Conservation (phyloP, 768 basidiomycete genomes). For the Heimioporus sp. region DNA sequence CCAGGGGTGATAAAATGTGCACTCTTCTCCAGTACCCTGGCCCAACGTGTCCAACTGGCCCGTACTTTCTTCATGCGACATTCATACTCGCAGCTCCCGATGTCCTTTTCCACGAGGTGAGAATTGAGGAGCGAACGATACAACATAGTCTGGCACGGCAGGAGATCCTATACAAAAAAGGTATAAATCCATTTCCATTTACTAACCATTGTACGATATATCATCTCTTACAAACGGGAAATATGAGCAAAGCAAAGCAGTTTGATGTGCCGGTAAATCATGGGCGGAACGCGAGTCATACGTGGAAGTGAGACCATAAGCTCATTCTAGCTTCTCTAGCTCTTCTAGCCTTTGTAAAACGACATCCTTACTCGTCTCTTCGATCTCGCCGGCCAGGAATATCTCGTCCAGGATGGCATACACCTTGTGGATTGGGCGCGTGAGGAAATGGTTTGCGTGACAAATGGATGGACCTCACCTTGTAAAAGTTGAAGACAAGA, state of each 20-base stretch:
- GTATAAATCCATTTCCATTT: background rate
- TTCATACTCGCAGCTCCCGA: background rate
- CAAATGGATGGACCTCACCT: slow-evolving; percentile 43
- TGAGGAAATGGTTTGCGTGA: slow-evolving; percentile 5
- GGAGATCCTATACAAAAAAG: background rate
- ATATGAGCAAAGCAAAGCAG: slow-evolving; percentile 10
- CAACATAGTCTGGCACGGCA: background rate
- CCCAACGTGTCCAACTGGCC: too few relatives aligned
- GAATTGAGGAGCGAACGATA: too few relatives aligned
- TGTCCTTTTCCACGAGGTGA: too few relatives aligned
- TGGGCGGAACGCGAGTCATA: slow-evolving; percentile 3
- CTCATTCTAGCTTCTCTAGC: slow-evolving; percentile 87
- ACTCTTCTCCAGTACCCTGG: background rate
- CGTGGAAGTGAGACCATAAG: slow-evolving; percentile 1
- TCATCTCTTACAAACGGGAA: slow-evolving; percentile 6
- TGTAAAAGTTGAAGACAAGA: slow-evolving; percentile 99
- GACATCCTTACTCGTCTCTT: slow-evolving; percentile 97
- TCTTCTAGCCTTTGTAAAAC: slow-evolving; percentile 88
- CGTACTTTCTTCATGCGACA: background rate
- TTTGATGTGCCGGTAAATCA: slow-evolving; percentile 5
- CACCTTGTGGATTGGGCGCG: slow-evolving; percentile 49
- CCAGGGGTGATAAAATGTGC: background rate
- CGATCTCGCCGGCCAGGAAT: slow-evolving; percentile 96
- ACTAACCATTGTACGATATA: background rate
- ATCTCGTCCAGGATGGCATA: slow-evolving; percentile 98